Conservation (phyloP, 1,284 basidiomycete species). For the Ustilago shanxiensis region DNA sequence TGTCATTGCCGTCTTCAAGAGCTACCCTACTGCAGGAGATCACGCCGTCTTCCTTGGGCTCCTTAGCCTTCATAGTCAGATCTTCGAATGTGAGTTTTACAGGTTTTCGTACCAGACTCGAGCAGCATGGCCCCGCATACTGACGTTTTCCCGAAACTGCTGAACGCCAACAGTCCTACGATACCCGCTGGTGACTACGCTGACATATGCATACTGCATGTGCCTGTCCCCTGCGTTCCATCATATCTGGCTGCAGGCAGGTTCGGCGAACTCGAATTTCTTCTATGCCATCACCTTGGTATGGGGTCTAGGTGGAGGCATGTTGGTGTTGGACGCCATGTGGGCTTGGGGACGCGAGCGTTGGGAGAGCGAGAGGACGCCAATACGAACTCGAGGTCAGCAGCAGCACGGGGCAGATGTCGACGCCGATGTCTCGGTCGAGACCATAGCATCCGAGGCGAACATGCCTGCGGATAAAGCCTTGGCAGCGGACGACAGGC, state of each 20-base stretch:
- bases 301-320: constrained; percentile 87
- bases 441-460: constrained; percentile 8
- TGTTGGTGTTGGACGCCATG: constrained; percentile 83
- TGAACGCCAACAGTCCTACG: constrained; percentile 77
- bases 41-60: constrained; percentile 86
- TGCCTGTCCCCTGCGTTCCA: constrained; percentile 91
- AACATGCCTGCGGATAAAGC: background rate
- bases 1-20: constrained; percentile 86
- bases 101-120: background rate
- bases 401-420: background rate
- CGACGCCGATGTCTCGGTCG: constrained; percentile 18
- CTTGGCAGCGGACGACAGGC: constrained; percentile 15
- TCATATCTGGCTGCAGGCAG: constrained; percentile 89
- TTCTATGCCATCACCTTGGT: constrained; percentile 96
- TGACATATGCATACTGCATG: constrained; percentile 86
- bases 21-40: constrained; percentile 91
- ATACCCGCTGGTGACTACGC: constrained; percentile 85
- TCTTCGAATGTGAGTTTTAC: constrained; percentile 78
- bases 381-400: constrained; percentile 19
- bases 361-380: constrained; percentile 59
- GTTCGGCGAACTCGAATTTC: constrained; percentile 97
- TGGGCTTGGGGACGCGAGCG: constrained; percentile 74
- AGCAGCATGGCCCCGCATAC: constrained; percentile 26
- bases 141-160: background rate
- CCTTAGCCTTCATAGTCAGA: constrained; percentile 84